A percentile compares a stretch with the other conserved stretches of the same genome.
Conservation (phyloP, 2,329 filamentous ascomycete genomes). For the Fusarium sororula region DNA sequence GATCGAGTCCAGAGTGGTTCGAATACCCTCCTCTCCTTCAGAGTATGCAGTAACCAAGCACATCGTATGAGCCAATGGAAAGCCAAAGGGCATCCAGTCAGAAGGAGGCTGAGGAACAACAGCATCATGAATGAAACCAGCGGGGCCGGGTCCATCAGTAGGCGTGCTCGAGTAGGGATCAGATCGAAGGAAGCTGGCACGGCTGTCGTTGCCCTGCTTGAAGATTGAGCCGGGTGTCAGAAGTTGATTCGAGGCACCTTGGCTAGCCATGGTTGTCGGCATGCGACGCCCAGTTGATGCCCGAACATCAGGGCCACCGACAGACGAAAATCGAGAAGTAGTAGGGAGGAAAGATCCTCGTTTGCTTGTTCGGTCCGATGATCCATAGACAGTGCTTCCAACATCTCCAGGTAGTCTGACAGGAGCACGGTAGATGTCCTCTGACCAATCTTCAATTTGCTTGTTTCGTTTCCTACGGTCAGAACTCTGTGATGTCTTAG, state of each 20-base stretch:
- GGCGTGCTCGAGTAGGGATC: constrained; percentile 64
- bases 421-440: constrained; percentile 95
- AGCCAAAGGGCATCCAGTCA: constrained; percentile 98
- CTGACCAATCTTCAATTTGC: constrained; percentile 97
- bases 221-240: constrained; percentile 78
- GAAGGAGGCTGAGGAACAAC: constrained; percentile 96
- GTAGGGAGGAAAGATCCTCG: constrained; percentile 90
- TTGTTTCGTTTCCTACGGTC: constrained; percentile 85
- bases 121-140: constrained; percentile 94
- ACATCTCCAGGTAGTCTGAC: constrained; percentile 81
- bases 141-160: constrained; percentile 78
- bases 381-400: constrained; percentile 69
- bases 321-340: constrained; percentile 92
- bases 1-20: constrained; percentile 94
- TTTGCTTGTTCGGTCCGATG: constrained; percentile 76
- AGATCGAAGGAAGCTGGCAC: constrained; percentile 70
- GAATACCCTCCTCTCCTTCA: constrained; percentile 90
- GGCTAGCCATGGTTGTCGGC: constrained; percentile 96
- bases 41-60: constrained; percentile 97
- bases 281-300: constrained; percentile 57
- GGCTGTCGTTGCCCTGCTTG: constrained; percentile 69
- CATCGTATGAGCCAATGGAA: constrained; percentile 90
- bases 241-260: constrained; percentile 77
- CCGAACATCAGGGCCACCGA: constrained; percentile 77
- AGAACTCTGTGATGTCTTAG: constrained; percentile 83